Evolutionary conservation across 371 early-diverging fungal genomes (phyloP), one percentile per base, ranked within the genome.

Genomic region (Mucor mucedo): DNA sequence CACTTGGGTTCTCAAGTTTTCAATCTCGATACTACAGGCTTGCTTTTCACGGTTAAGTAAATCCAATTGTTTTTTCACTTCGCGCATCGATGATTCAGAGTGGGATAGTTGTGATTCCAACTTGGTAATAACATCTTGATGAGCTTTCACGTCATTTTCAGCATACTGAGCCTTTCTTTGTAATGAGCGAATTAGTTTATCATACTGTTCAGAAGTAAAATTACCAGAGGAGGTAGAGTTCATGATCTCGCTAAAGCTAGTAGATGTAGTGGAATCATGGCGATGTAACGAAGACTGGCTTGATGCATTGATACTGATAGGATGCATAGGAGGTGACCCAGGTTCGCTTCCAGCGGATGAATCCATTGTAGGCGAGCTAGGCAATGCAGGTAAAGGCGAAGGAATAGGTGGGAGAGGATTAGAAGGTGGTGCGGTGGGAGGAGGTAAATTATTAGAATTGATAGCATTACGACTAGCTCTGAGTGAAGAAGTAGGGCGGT

Each of bases 371-470:
- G 72, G 63, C 6, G 60, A 16, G n/a, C 50, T 48, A 16, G 79
- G 73, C 1, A 52, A 50, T 8, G 73, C 61, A 29, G 78, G 77
- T 16, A 73, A 61, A 49, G 71, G 63, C 7, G 75, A 69, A n/a
- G 82, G 82, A 27, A 79, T 69, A 6, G 82, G 82, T n/a, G 82
- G 82, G 38, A 82, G 65, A 32, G 79, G 80, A 52, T 78, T 78
- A 3, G 78, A 76, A 0, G 82, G 82, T 14, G 82, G 82, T 10
- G 82, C 79, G n/a, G 76, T 64, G 8, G 76, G 77, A 49, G 80
- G 80, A 14, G 80, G 80, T 10, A 75, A 55, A 40, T 9, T 52
- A 16, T 7, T 39, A 5, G 61, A 60, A 28, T 8, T 50, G 8
- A 45, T 53, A 7, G 54, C 27, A 1, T 49, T 55, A 47, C 59